Percentiles rank a stretch among this genome's conserved stretches.
phyloP scores from a whole-genome alignment of 2,329 filamentous ascomycete species.

The Curvularia hawaiiensis region DNA sequence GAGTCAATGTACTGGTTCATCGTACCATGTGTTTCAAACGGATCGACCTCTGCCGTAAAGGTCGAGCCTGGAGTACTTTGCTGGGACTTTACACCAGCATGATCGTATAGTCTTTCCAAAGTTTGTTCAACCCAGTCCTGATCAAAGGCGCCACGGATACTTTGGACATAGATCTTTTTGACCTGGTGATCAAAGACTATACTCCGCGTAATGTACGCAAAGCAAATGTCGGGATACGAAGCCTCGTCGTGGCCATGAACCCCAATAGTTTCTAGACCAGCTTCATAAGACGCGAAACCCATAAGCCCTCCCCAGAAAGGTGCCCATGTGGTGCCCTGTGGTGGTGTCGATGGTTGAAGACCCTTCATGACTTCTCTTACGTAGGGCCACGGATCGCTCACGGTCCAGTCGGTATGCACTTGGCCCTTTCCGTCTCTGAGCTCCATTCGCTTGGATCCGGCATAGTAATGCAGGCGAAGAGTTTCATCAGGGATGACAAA shows the following conservation, averaged over 20 bases:
- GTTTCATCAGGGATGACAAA: constrained; percentile 63
- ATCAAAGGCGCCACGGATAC: constrained; percentile 56
- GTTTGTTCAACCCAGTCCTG: constrained; percentile 54
- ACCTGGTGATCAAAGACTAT: constrained; percentile 76
- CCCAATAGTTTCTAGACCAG: constrained; percentile 68
- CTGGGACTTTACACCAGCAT: constrained; percentile 35
- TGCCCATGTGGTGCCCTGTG: constrained; percentile 39
- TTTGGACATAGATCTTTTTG: constrained; percentile 69
- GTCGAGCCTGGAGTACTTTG: constrained; percentile 38
- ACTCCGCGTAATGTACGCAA: constrained; percentile 77
- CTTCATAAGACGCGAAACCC: constrained; percentile 84
- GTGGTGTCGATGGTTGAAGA: constrained; percentile 37
- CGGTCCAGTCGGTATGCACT: constrained; percentile 33
- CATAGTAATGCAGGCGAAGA: constrained; percentile 44
- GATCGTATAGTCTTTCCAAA: constrained; percentile 36
- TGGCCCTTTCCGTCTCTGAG: constrained; percentile 36
- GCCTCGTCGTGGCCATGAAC: constrained; percentile 51
- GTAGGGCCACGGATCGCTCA: constrained; percentile 47
- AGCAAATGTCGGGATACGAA: constrained; percentile 68
- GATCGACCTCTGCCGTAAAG: constrained; percentile 31
- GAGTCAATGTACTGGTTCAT: constrained; percentile 37
- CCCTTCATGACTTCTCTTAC: constrained; percentile 48
- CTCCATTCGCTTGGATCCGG: constrained; percentile 32
- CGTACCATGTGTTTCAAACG: constrained; percentile 38
- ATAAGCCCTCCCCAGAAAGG: constrained; percentile 85